These are phyloP conservation scores for Eucalyptus polyanthemos DNA, from an alignment of 345 rosid species.

Conservation along the genomic window DNA sequence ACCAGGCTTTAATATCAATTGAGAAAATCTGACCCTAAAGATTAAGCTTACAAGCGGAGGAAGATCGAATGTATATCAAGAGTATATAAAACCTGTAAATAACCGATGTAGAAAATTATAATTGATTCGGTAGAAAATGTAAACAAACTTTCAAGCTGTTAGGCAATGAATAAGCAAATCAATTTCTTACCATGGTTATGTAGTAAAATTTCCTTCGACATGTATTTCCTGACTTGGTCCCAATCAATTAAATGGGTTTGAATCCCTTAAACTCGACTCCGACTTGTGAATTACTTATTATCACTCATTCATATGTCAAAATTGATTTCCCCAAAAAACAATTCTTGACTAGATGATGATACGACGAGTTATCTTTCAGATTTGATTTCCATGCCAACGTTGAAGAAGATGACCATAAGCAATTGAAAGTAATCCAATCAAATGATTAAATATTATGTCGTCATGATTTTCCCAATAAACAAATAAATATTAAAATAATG, in stretches of 20 bases:
- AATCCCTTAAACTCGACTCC: background rate
- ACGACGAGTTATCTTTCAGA: background rate
- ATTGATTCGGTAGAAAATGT: background rate
- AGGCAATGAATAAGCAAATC: background rate
- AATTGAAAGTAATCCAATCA: background rate
- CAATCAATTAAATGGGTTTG: background rate
- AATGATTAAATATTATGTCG: background rate
- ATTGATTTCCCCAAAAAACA: background rate
- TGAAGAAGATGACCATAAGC: background rate
- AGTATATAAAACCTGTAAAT: background rate
- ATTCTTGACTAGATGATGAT: background rate
- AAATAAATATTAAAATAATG: background rate
- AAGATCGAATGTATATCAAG: background rate
- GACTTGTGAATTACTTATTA: background rate
- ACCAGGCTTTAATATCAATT: background rate
- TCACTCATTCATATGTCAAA: background rate
- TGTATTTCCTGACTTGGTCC: background rate
- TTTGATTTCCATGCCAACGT: background rate
- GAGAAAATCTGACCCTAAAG: background rate
- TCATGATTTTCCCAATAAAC: background rate
- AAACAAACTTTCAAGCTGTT: background rate
- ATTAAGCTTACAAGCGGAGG: background rate
- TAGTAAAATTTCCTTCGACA: background rate
- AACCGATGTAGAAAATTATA: background rate
- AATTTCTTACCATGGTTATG: background rate